A percentile compares a stretch with the other conserved stretches of the same genome.
Conservation (phyloP, 73 alveolate genomes). For the Diophrys sp. region DNA sequence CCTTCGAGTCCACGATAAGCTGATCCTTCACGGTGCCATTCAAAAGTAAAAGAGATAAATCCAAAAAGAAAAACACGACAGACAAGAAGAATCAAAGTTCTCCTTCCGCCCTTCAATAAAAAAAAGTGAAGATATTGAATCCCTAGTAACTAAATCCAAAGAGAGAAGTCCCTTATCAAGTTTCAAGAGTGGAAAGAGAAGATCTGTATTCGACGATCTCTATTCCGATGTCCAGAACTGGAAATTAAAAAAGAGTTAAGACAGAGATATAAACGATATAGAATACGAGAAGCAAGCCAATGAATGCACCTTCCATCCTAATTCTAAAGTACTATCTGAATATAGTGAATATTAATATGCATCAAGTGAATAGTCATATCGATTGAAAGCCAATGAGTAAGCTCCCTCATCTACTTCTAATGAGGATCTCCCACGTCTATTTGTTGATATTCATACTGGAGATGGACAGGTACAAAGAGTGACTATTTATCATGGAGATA, state of each 20-base stretch:
- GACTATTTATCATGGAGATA: not conserved
- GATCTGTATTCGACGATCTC: not conserved
- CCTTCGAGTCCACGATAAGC: too few species aligned
- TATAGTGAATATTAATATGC: too few species aligned
- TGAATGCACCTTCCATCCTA: not conserved
- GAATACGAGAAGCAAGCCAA: not conserved
- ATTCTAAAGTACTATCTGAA: not conserved
- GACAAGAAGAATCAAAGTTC: too few species aligned
- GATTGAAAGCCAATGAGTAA: not conserved
- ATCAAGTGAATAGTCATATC: not conserved
- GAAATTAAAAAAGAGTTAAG: not conserved
- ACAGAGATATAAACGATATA: not conserved
- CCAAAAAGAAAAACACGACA: too few species aligned
- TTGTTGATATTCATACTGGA: not conserved
- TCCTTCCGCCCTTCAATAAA: too few species aligned
- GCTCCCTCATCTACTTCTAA: not conserved
- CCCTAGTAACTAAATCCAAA: too few species aligned
- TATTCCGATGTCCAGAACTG: not conserved
- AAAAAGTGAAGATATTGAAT: too few species aligned
- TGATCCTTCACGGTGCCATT: too few species aligned
- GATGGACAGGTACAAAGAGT: conserved; percentile 4
- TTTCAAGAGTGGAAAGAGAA: too few species aligned
- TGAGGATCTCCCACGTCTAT: not conserved
- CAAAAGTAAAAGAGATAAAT: too few species aligned
- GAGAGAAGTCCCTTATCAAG: too few species aligned